Evolutionary conservation across 768 basidiomycete genomes (phyloP).

Genomic region (Leccinum obscurum): DNA sequence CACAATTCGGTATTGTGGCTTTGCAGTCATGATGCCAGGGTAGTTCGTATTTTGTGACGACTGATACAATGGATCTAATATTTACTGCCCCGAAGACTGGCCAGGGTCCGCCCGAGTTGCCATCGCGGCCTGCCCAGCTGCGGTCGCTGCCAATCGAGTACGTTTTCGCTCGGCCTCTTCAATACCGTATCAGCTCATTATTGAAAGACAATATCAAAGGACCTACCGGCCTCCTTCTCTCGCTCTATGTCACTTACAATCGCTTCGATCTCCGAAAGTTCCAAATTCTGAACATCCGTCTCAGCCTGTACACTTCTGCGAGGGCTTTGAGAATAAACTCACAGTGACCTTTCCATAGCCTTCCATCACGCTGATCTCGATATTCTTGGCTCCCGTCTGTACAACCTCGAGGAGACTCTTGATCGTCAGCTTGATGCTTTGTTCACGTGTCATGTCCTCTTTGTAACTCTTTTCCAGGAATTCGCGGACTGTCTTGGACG

Average conservation of each 20-base stretch:
- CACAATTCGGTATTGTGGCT: neutral
- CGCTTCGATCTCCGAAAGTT: constrained; percentile 82
- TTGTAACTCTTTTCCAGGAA: constrained; percentile 98
- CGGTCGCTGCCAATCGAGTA: constrained; percentile 85
- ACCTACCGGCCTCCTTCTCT: constrained; percentile 92
- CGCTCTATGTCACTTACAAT: constrained; percentile 93
- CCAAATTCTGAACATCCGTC: constrained; percentile 65
- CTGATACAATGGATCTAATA: constrained; percentile 14
- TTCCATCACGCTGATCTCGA: constrained; percentile 98
- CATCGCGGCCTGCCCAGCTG: constrained; percentile 91
- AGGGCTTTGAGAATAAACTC: constrained; percentile 20
- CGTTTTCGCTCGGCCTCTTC: constrained; percentile 95
- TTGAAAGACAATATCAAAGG: neutral
- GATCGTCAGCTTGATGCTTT: constrained; percentile 87
- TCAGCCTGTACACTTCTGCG: neutral
- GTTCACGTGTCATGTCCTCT: constrained; percentile 84
- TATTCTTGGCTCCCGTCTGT: constrained; percentile 99
- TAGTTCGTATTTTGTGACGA: constrained; percentile 8
- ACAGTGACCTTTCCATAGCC: constrained; percentile 92
- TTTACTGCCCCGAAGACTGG: constrained; percentile 39
- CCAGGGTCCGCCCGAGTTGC: constrained; percentile 48
- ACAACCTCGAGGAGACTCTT: constrained; percentile 97
- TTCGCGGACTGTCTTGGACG: constrained; percentile 97
- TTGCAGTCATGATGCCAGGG: neutral
- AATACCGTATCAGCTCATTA: constrained; percentile 5